A percentile compares a stretch with the other conserved stretches of the same genome.
These are phyloP conservation scores for Polyporus tsugae DNA, from an alignment of 1,284 basidiomycete species.

Conservation along the genomic window DNA sequence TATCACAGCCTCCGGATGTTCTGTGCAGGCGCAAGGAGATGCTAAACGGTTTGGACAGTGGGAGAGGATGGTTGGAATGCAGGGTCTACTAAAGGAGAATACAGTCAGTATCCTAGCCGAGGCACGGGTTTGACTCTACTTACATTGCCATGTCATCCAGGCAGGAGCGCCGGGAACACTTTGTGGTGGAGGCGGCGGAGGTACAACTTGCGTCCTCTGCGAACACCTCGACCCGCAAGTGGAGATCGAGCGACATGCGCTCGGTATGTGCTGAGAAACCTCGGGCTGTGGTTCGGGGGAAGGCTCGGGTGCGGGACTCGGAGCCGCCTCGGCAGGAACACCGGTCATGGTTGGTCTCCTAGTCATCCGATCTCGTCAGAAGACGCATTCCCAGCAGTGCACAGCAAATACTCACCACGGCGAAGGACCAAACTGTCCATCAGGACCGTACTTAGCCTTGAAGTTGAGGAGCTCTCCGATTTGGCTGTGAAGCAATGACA, in stretches of 20 bases:
- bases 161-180: conserved; percentile 28
- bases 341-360: conserved; percentile 62
- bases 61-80: conserved; percentile 45
- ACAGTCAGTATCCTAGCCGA: conserved; percentile 6
- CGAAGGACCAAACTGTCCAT: conserved; percentile 77
- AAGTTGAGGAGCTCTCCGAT: conserved; percentile 70
- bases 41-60: conserved; percentile 50
- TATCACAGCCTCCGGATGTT: conserved; percentile 67
- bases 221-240: conserved; percentile 40
- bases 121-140: conserved; percentile 38
- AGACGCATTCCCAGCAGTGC: conserved; percentile 8
- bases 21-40: conserved; percentile 58
- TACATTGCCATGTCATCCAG: conserved; percentile 78
- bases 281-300: conserved; percentile 26
- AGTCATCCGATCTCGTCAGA: conserved; percentile 11
- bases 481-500: conserved; percentile 54
- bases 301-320: conserved; percentile 25
- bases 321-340: conserved; percentile 31
- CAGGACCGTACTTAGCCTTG: conserved; percentile 75
- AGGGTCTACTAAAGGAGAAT: conserved; percentile 31
- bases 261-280: conserved; percentile 45
- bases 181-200: conserved; percentile 35
- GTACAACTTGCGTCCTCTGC: conserved; percentile 36
- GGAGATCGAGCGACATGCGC: conserved; percentile 57
- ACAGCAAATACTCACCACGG: conserved; percentile 56